Conservation (phyloP, 371 early-diverging fungal species). For the Nosema bombycis region DNA sequence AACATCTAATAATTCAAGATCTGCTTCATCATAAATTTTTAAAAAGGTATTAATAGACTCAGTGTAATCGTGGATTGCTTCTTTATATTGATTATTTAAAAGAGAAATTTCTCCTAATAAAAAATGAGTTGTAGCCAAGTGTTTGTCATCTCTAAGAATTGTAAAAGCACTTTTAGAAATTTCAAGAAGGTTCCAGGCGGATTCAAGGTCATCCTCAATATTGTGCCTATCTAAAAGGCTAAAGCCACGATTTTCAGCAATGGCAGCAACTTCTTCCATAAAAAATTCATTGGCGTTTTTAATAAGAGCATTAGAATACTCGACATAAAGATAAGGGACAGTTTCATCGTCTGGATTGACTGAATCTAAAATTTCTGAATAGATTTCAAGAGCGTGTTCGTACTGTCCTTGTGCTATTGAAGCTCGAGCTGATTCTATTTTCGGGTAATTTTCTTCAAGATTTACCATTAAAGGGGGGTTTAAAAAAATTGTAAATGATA, state of each 20-base stretch:
- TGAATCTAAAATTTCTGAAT: conserved; percentile 49
- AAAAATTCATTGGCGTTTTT: conserved; percentile 41
- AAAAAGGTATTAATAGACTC: conserved; percentile 29
- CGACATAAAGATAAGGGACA: conserved; percentile 53
- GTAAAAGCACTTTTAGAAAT: conserved; percentile 48
- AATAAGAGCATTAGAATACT: conserved; percentile 59
- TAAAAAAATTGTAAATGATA: conserved; percentile 1
- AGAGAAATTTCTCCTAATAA: conserved; percentile 57
- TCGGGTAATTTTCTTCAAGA: conserved; percentile 45
- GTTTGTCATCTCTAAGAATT: conserved; percentile 36
- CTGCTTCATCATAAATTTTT: conserved; percentile 20
- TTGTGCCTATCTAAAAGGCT: conserved; percentile 34
- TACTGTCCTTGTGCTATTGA: conserved; percentile 53
- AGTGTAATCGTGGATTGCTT: conserved; percentile 45
- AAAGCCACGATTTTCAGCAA: conserved; percentile 16
- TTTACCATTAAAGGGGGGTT: conserved; percentile 23
- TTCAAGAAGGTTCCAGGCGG: conserved; percentile 62
- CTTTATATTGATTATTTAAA: conserved; percentile 57
- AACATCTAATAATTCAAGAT: conserved; percentile 27
- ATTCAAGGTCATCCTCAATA: conserved; percentile 62
- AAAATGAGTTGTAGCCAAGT: conserved; percentile 41
- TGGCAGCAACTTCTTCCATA: conserved; percentile 29
- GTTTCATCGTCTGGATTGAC: conserved; percentile 39
- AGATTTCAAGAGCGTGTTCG: conserved; percentile 52
- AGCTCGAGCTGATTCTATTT: conserved; percentile 41